phyloP scores from a whole-genome alignment of 208 protist genomes.

The Sergeia podlipaevii region DNA sequence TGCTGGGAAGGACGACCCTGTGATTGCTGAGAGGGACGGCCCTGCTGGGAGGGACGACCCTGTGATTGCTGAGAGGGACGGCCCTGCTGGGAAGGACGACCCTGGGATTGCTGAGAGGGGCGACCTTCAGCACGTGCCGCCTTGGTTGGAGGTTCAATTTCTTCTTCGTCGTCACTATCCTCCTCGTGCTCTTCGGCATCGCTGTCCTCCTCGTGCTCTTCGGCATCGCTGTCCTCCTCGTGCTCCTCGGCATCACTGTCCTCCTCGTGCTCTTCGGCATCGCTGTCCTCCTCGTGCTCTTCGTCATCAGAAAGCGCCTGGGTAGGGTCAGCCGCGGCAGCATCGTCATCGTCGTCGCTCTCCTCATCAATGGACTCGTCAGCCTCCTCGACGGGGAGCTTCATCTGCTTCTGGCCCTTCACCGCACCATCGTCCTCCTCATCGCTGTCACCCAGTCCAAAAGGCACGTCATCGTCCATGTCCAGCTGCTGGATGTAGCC shows the following conservation, averaged over 20 bases:
- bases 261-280: slow-evolving; percentile 11
- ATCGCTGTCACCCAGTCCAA: slow-evolving; percentile 2
- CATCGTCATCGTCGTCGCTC: slow-evolving; percentile 14
- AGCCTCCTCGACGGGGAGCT: slow-evolving; percentile 8
- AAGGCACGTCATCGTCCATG: slow-evolving; percentile 27
- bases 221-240: slow-evolving; percentile 1
- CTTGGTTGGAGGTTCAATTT: slow-evolving; percentile 28
- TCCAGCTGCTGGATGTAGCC: slow-evolving; percentile 79
- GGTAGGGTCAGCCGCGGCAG: background rate
- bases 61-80: background rate
- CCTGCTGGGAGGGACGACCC: slow-evolving; percentile 1
- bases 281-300: slow-evolving; percentile 8
- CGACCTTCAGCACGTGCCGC: slow-evolving; percentile 14
- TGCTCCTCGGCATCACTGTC: slow-evolving; percentile 1
- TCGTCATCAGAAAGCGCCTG: no score
- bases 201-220: background rate
- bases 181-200: slow-evolving; percentile 17
- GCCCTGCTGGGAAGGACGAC: slow-evolving; percentile 7
- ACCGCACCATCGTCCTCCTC: slow-evolving; percentile 15
- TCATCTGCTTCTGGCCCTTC: slow-evolving; percentile 10
- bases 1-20: background rate
- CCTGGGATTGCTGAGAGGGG: no score
- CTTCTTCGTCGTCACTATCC: slow-evolving; percentile 20
- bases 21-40: background rate
- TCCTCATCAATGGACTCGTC: slow-evolving; percentile 5